Conservation (phyloP, 1,284 basidiomycete species). For the Anthracocystis walkeri region DNA sequence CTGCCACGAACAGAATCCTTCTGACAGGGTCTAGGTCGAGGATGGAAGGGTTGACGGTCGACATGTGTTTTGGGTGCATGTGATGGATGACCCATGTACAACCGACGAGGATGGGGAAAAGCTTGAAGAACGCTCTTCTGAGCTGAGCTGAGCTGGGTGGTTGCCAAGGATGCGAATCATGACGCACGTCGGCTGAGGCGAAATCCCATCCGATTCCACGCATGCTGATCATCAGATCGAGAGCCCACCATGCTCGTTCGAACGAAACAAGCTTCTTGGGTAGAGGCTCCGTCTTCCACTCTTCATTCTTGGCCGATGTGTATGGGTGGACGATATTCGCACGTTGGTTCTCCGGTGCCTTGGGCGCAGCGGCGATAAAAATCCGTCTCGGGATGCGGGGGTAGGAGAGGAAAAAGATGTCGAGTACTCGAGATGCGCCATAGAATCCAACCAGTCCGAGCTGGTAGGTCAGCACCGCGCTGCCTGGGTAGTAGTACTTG, state of each 20-base stretch:
- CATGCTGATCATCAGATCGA: slow-evolving; percentile 59
- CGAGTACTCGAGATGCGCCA: slow-evolving; percentile 45
- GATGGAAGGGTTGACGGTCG: slow-evolving; percentile 37
- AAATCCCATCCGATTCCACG: slow-evolving; percentile 58
- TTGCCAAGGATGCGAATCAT: slow-evolving; percentile 56
- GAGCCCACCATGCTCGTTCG: slow-evolving; percentile 51
- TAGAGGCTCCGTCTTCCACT: slow-evolving; percentile 44
- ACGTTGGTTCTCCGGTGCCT: slow-evolving; percentile 15
- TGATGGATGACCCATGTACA: slow-evolving; percentile 39
- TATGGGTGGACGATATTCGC: slow-evolving; percentile 28
- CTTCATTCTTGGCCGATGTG: slow-evolving; percentile 28
- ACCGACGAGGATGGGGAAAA: slow-evolving; percentile 38
- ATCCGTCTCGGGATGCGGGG: slow-evolving; percentile 47
- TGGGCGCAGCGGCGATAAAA: slow-evolving; percentile 19
- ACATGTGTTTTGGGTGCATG: slow-evolving; percentile 34
- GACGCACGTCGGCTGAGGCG: slow-evolving; percentile 51
- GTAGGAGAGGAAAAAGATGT: slow-evolving; percentile 53
- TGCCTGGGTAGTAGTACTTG: slow-evolving; percentile 47
- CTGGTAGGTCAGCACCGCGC: slow-evolving; percentile 52
- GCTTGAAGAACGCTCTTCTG: slow-evolving; percentile 40
- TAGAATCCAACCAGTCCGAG: slow-evolving; percentile 51
- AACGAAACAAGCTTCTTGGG: slow-evolving; percentile 37
- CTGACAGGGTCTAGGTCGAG: slow-evolving; percentile 29
- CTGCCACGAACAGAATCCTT: slow-evolving; percentile 42
- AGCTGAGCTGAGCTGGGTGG: slow-evolving; percentile 46